Evolutionary conservation across 176 grass and related monocot species (phyloP).

Genomic region (Oryza meyeriana): DNA sequence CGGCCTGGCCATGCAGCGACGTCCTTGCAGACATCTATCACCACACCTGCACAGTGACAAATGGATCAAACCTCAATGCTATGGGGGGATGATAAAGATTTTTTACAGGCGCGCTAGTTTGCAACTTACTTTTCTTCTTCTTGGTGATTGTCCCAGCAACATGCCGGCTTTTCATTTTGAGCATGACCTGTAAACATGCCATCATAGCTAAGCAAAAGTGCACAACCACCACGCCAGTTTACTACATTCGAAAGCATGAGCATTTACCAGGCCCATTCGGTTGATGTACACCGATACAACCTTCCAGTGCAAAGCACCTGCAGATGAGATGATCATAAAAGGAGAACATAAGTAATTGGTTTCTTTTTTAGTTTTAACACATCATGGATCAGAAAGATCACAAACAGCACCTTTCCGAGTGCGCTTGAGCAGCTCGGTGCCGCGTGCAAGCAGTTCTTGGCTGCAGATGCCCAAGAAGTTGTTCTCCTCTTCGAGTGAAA

Average conservation of each 20-base stretch:
- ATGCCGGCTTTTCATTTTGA: constrained; percentile 98
- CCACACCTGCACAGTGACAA: constrained; percentile 49
- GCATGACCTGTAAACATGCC: constrained; percentile 46
- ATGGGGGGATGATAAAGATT: neutral
- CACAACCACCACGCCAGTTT: neutral
- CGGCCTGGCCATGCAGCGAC: constrained; percentile 82
- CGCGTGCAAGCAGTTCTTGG: constrained; percentile 81
- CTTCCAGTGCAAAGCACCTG: constrained; percentile 90
- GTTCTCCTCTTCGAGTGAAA: constrained; percentile 66
- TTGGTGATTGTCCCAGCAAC: constrained; percentile 90
- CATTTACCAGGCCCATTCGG: constrained; percentile 75
- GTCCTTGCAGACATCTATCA: constrained; percentile 88
- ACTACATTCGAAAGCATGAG: neutral
- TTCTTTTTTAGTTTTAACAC: neutral
- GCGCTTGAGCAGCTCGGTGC: constrained; percentile 91
- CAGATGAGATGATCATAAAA: neutral
- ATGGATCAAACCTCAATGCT: neutral
- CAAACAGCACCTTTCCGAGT: constrained; percentile 67
- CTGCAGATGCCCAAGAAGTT: constrained; percentile 90
- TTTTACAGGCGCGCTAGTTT: neutral
- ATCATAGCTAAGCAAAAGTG: neutral
- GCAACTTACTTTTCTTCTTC: constrained; percentile 85
- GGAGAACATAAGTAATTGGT: neutral
- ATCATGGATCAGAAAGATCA: neutral
- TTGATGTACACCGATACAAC: constrained; percentile 94